These are phyloP conservation scores for Apiotrichum domesticum DNA, from an alignment of 1,284 basidiomycete species.

Conservation along the genomic window DNA sequence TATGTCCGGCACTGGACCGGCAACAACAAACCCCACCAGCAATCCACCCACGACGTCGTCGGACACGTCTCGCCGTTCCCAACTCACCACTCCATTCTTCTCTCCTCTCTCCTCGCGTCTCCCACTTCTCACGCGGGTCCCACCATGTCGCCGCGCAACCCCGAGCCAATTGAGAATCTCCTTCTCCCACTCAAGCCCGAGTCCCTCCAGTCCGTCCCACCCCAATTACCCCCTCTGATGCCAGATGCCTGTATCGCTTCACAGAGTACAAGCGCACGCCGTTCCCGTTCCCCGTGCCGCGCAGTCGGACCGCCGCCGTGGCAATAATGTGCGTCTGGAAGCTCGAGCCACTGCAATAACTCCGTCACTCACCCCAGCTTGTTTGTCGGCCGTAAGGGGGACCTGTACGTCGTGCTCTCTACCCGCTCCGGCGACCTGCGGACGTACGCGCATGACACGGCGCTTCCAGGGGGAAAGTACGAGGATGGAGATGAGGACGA, in stretches of 20 bases:
- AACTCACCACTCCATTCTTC: neutral
- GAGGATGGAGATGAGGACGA: constrained; percentile 61
- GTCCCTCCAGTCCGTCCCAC: constrained; percentile 28
- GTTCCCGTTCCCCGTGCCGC: constrained; percentile 22
- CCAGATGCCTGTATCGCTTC: constrained; percentile 38
- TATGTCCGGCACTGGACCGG: neutral
- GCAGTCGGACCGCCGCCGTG: constrained; percentile 34
- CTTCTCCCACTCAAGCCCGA: constrained; percentile 39
- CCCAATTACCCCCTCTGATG: neutral
- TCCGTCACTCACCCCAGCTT: constrained; percentile 39
- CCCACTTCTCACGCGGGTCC: neutral
- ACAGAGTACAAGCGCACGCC: constrained; percentile 23
- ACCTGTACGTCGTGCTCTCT: constrained; percentile 67
- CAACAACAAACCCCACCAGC: neutral
- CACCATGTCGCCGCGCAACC: constrained; percentile 20
- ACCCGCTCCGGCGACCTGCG: constrained; percentile 61
- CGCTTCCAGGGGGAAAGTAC: constrained; percentile 72
- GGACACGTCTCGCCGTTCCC: neutral
- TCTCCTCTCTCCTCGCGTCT: neutral
- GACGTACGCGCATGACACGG: constrained; percentile 75
- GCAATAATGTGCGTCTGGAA: constrained; percentile 29
- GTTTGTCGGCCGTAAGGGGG: constrained; percentile 71
- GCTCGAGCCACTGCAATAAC: neutral
- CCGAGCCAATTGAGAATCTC: constrained; percentile 29
- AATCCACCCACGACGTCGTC: too few species aligned